Conservation (phyloP, 164 flowering plant species). For the Stephania cephalantha region DNA sequence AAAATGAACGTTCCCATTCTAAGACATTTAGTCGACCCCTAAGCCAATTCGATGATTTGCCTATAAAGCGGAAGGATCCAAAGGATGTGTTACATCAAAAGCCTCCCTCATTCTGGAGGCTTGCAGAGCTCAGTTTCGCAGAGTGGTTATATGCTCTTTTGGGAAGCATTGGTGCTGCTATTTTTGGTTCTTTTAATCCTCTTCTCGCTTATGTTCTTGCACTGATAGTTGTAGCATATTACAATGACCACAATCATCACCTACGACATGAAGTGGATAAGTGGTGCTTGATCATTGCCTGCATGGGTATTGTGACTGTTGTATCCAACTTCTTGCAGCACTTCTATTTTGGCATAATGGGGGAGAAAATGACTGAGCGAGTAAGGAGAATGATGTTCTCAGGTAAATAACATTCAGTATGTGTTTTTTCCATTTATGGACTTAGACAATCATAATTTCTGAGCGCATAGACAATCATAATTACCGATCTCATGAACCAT, state of each 20-base stretch:
- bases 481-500: not conserved
- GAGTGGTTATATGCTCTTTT: conserved; percentile 97
- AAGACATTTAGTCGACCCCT: conserved; percentile 87
- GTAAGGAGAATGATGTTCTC: conserved; percentile 99
- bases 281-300: conserved; percentile 86
- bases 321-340: conserved; percentile 94
- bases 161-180: conserved; percentile 93
- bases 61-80: conserved; percentile 30
- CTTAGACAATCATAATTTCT: not conserved
- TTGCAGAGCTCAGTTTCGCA: conserved; percentile 85
- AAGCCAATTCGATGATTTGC: conserved; percentile 51
- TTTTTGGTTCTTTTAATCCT: conserved; percentile 96
- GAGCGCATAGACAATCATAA: not conserved
- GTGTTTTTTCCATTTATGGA: not conserved
- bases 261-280: conserved; percentile 58
- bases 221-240: conserved; percentile 64
- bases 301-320: conserved; percentile 96
- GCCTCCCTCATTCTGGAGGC: conserved; percentile 87
- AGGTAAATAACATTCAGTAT: conserved; percentile 34
- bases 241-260: conserved; percentile 42
- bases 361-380: conserved; percentile 99
- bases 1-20: conserved; percentile 94
- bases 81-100: conserved; percentile 39
- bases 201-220: conserved; percentile 89
- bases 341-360: conserved; percentile 98